Percentiles rank a stretch among this genome's conserved stretches.
Evolutionary conservation across 225 moss, liverwort and hornwort species (phyloP).

Genomic region (Sphagnum contortum): DNA sequence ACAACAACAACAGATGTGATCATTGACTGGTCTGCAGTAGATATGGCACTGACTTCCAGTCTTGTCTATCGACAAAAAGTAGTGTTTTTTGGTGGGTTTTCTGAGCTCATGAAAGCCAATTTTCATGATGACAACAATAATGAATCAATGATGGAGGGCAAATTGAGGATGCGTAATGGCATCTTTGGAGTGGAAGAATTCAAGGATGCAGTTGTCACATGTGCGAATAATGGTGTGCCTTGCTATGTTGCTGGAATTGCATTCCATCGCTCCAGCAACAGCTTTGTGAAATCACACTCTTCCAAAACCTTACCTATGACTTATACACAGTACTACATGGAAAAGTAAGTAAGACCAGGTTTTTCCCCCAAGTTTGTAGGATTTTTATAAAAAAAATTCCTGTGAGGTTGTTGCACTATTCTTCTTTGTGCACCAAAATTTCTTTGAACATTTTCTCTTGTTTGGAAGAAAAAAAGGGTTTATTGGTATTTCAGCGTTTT

Average conservation of each 20-base stretch:
- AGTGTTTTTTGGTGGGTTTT: constrained; percentile 12
- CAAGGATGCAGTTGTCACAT: constrained; percentile 63
- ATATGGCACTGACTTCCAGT: constrained; percentile 29
- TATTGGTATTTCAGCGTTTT: too few species aligned
- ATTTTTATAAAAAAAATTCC: too few species aligned
- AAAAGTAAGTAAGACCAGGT: constrained; percentile 33
- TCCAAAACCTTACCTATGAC: constrained; percentile 17
- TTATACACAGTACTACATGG: constrained; percentile 45
- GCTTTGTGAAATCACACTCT: constrained; percentile 24
- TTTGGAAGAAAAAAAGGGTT: too few species aligned
- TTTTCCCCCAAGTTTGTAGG: background rate
- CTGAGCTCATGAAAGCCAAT: constrained; percentile 27
- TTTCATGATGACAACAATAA: constrained; percentile 1
- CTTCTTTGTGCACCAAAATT: too few species aligned
- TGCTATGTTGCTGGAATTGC: constrained; percentile 48
- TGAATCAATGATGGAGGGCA: constrained; percentile 13
- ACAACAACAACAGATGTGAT: constrained; percentile 8
- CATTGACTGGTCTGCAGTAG: constrained; percentile 44
- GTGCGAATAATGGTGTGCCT: constrained; percentile 67
- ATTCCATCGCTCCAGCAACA: constrained; percentile 35
- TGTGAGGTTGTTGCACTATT: too few species aligned
- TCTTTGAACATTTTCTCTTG: too few species aligned
- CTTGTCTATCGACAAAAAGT: constrained; percentile 47
- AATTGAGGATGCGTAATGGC: constrained; percentile 53
- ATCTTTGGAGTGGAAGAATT: constrained; percentile 34